Base-by-base conservation (phyloP, 495 filamentous ascomycete species). In the Aspergillus carlsbadensis region DNA sequence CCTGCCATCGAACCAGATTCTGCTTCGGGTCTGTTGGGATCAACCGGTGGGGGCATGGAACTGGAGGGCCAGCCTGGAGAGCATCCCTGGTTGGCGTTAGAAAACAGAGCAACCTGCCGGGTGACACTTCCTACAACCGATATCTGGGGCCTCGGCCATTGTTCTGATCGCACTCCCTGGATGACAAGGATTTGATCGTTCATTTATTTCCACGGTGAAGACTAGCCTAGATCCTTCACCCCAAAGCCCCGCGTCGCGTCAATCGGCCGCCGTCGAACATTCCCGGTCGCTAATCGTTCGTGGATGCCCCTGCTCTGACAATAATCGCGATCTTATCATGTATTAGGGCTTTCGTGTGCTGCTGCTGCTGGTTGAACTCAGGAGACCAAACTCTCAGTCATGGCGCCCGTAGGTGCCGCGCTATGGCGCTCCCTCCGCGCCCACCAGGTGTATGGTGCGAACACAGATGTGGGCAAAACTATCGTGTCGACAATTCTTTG, bases 401-500 rank as follows among this genome's bases (percentile, higher is more conserved):
- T 77, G 74, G 49, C 71, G 52, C 69, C 74, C 5, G 68, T 74
- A 35, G 72, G 74, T 36, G 73, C 73, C 36, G 72, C 69, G 10
- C 78, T 90, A 22, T 88, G 84, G 79, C 84, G 80, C 51, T 79
- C 78, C 3, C 73, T 90, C 41, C 80, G 82, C 50, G 76, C 80
- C 11, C 79, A 85, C 53, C 88, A 91, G 62, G 75, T 92, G 18
- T 92, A 88, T 57, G 89, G 89, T 5, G 87, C 89, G 29, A 91
- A 92, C 62, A 92, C 89, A 4, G 80, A 89, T 56, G 87, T 92
- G 33, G 89, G 89, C 54, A 92, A 92, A 71, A 91, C 89, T 0
- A 79, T 92, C 24, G 77, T 88, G 41, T 86, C 86, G 1, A 89
- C 87, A 0, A 66, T 90, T 33, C 77, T 92, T 14, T 86, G 84